Conservation (phyloP, 768 basidiomycete species). For the Sistotremastrum niveocremeum region DNA sequence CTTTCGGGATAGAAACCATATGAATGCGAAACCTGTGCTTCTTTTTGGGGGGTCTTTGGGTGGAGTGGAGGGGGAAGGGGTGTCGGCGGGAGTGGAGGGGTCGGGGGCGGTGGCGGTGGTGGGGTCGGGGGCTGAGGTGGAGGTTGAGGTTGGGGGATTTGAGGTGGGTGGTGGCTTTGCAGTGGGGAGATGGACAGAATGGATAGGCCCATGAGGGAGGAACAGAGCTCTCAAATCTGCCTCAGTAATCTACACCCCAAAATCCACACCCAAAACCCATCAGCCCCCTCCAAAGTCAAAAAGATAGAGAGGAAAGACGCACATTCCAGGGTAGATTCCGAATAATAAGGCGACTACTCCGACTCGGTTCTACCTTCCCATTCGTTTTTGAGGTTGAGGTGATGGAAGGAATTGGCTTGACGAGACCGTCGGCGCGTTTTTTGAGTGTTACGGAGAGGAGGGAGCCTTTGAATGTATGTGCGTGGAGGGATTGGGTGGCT, state of each 20-base stretch:
- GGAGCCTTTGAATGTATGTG: constrained; percentile 82
- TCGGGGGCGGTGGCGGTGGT: no score
- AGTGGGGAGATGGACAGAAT: constrained; percentile 70
- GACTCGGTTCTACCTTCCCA: constrained; percentile 38
- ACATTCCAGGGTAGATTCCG: constrained; percentile 72
- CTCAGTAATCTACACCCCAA: constrained; percentile 67
- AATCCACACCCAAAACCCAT: no score
- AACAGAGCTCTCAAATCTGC: constrained; percentile 79
- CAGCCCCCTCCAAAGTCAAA: no score
- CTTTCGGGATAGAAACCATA: constrained; percentile 81
- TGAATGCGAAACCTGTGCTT: constrained; percentile 77
- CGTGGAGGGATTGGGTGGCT: constrained; percentile 72
- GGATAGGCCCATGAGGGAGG: constrained; percentile 75
- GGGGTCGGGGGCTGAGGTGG: no score
- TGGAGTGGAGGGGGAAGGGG: not conserved
- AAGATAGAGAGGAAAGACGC: no score
- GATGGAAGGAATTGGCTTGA: constrained; percentile 31
- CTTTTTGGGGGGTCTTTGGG: constrained; percentile 21
- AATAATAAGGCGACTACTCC: constrained; percentile 74
- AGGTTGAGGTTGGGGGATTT: no score
- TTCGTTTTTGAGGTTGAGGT: constrained; percentile 18
- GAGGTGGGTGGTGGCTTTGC: constrained; percentile 13
- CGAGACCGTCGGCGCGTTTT: constrained; percentile 62
- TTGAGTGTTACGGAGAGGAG: constrained; percentile 81
- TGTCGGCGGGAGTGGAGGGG: no score